Evolutionary conservation across 2,329 filamentous ascomycete species (phyloP).

Genomic region (Penicillium sp.): DNA sequence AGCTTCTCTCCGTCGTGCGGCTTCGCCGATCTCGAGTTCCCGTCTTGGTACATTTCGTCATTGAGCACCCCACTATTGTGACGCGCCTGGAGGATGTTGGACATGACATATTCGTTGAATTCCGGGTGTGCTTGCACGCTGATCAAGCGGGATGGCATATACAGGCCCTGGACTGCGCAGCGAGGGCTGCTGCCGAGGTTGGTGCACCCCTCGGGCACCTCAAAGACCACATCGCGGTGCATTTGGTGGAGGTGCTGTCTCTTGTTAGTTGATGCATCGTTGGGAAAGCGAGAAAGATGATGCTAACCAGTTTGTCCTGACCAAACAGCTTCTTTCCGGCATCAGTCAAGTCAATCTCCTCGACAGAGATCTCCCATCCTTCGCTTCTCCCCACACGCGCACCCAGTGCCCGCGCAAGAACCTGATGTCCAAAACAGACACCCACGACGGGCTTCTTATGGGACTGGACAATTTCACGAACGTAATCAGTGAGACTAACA

Average conservation of each 20-base stretch:
- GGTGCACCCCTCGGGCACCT: constrained; percentile 40
- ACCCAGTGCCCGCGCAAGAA: constrained; percentile 45
- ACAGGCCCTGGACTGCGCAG: constrained; percentile 48
- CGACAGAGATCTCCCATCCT: constrained; percentile 50
- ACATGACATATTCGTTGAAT: constrained; percentile 41
- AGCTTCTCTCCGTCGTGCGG: constrained; percentile 26
- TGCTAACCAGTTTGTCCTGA: constrained; percentile 26
- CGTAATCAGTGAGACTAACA: constrained; percentile 42
- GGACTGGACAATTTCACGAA: constrained; percentile 26
- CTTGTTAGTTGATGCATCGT: not conserved
- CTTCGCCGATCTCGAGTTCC: constrained; percentile 17
- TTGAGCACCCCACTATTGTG: constrained; percentile 24
- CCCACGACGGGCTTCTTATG: constrained; percentile 41
- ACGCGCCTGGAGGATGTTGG: constrained; percentile 29
- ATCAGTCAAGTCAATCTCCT: constrained; percentile 41
- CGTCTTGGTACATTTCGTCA: constrained; percentile 23
- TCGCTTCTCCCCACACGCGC: constrained; percentile 40
- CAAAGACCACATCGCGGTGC: constrained; percentile 48
- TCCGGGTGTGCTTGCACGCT: constrained; percentile 53
- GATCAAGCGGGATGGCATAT: constrained; percentile 40
- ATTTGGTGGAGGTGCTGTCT: constrained; percentile 44
- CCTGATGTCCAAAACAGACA: constrained; percentile 52
- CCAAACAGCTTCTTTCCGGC: constrained; percentile 43
- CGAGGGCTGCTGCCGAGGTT: constrained; percentile 44
- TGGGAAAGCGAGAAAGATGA: not conserved